Percentiles rank a stretch among this genome's conserved stretches.
These are phyloP conservation scores for Bruguiera hainesii DNA, from an alignment of 441 rosid genomes.

Conservation along the genomic window DNA sequence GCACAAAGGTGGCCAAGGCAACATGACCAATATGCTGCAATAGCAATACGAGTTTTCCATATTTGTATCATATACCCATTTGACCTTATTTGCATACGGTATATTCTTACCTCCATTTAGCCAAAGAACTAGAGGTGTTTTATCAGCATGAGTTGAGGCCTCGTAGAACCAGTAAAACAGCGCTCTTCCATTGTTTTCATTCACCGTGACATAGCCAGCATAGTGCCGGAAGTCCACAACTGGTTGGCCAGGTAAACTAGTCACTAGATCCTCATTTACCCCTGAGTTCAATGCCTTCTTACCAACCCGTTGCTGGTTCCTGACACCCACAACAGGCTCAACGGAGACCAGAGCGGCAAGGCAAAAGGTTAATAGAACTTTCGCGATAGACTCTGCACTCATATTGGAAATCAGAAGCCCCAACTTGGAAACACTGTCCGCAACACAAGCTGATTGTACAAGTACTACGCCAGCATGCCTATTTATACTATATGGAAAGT, in stretches of 20 bases:
- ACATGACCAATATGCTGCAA: too few species aligned
- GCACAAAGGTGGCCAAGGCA: too few species aligned
- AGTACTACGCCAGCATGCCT: constrained; percentile 26
- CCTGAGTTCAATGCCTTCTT: constrained; percentile 19
- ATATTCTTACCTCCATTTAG: constrained; percentile 80
- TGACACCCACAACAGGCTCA: constrained; percentile 24
- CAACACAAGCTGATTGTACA: constrained; percentile 26
- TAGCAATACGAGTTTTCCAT: too few species aligned
- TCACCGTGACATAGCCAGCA: constrained; percentile 72
- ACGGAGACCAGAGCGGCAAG: constrained; percentile 16
- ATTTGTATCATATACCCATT: too few species aligned
- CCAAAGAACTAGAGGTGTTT: constrained; percentile 91
- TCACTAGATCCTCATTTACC: constrained; percentile 46
- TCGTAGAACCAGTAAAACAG: constrained; percentile 95
- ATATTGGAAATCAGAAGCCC: constrained; percentile 17
- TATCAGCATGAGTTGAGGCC: constrained; percentile 50
- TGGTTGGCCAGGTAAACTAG: constrained; percentile 75
- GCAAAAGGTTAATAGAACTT: constrained; percentile 14
- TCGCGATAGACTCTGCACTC: constrained; percentile 16
- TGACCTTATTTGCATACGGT: background rate
- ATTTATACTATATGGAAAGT: constrained; percentile 45
- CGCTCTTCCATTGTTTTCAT: constrained; percentile 54
- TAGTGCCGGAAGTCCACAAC: constrained; percentile 60
- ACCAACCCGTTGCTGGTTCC: constrained; percentile 27
- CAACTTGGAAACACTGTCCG: background rate